Conservation (phyloP, 352 stramenopile species). For the Globisporangium splendens region DNA sequence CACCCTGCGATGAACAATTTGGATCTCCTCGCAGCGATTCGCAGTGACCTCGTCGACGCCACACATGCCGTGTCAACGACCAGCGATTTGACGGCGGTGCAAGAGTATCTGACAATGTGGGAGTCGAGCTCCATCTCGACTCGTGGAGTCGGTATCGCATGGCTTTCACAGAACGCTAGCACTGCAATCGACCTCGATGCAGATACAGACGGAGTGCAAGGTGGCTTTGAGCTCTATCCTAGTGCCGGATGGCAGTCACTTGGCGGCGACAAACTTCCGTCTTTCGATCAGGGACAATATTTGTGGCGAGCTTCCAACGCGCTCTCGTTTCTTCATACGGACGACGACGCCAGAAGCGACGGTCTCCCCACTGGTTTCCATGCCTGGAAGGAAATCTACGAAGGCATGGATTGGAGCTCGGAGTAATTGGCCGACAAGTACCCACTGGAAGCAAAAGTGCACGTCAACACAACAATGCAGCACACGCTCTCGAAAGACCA, state of each 20-base stretch:
- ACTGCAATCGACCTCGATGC: slow-evolving; percentile 45
- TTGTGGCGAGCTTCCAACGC: slow-evolving; percentile 35
- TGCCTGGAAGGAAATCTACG: slow-evolving; percentile 59
- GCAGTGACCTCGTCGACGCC: not conserved
- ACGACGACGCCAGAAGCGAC: slow-evolving; percentile 8
- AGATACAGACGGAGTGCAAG: slow-evolving; percentile 26
- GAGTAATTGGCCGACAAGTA: slow-evolving; percentile 40
- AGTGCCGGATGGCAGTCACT: slow-evolving; percentile 25
- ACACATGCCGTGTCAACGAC: not conserved
- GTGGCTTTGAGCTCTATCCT: slow-evolving; percentile 50
- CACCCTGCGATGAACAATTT: slow-evolving; percentile 29
- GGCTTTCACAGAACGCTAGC: slow-evolving; percentile 24
- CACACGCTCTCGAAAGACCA: slow-evolving; percentile 22
- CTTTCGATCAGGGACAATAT: slow-evolving; percentile 31
- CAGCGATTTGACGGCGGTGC: slow-evolving; percentile 22
- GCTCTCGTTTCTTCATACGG: slow-evolving; percentile 40
- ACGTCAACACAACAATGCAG: slow-evolving; percentile 12
- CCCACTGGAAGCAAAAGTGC: slow-evolving; percentile 22
- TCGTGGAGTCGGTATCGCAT: slow-evolving; percentile 26
- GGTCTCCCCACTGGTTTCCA: slow-evolving; percentile 44
- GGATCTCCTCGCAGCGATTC: slow-evolving; percentile 1
- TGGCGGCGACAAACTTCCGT: slow-evolving; percentile 20
- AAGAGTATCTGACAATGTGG: slow-evolving; percentile 44
- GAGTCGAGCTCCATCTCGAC: slow-evolving; percentile 37
- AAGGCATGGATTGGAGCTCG: slow-evolving; percentile 48